Conservation (phyloP, 2,329 filamentous ascomycete species). For the Uncinocarpus reesii region DNA sequence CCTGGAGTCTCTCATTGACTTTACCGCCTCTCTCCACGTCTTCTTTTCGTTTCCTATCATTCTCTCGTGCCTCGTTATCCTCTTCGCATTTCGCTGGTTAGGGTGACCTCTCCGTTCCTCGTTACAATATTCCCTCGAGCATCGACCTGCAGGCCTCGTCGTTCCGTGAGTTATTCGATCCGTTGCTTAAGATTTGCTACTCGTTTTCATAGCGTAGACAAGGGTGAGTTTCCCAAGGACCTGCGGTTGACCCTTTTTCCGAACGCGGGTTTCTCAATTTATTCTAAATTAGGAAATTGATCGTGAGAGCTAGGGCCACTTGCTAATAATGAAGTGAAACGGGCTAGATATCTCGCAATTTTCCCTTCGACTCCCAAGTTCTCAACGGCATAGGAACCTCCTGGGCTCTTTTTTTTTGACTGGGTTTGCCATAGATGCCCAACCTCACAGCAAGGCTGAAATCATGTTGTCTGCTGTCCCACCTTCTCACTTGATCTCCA, state of each 20-base stretch:
- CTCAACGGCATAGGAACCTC: too few relatives aligned
- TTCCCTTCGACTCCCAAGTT: too few relatives aligned
- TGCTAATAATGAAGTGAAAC: constrained; percentile 5
- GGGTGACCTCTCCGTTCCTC: neutral
- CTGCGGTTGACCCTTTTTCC: neutral
- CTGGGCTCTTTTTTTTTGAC: neutral
- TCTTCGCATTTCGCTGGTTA: neutral
- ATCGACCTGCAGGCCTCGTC: neutral
- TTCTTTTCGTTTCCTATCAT: neutral
- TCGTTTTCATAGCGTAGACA: neutral
- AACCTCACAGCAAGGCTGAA: constrained; percentile 10
- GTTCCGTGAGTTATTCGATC: neutral
- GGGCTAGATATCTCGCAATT: neutral
- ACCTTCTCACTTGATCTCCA: constrained; percentile 1
- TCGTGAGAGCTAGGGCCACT: neutral
- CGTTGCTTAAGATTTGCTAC: neutral
- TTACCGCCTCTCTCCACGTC: neutral
- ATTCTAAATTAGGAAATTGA: constrained; percentile 7
- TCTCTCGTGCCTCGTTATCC: neutral
- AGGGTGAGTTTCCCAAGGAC: neutral
- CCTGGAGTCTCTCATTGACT: neutral
- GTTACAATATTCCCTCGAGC: neutral
- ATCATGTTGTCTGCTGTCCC: constrained; percentile 9
- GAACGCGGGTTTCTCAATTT: neutral
- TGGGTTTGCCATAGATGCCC: constrained; percentile 5